Percentiles rank a stretch among this genome's conserved stretches.
phyloP scores from a whole-genome alignment of 192 early-diverging fungal genomes.

The Cladochytrium replicatum region DNA sequence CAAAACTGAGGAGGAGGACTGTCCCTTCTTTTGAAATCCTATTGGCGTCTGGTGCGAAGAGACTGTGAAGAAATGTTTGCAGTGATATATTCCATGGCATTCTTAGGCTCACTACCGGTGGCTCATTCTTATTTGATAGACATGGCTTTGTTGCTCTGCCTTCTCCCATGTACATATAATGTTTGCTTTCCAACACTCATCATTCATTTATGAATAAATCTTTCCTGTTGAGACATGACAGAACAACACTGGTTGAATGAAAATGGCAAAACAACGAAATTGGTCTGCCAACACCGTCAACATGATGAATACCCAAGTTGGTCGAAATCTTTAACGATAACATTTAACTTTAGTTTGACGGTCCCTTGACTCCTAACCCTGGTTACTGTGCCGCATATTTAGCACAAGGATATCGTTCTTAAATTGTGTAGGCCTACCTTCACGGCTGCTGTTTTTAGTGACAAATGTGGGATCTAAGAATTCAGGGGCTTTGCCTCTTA shows the following conservation, averaged over 20 bases:
- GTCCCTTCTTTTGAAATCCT: too few relatives aligned
- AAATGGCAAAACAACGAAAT: too few relatives aligned
- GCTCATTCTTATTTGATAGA: too few relatives aligned
- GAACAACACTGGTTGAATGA: too few relatives aligned
- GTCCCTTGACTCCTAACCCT: conserved; percentile 43
- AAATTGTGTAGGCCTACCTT: conserved; percentile 22
- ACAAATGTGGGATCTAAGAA: conserved; percentile 49
- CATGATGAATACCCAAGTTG: conserved; percentile 31
- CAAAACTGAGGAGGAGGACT: too few relatives aligned
- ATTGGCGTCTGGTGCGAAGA: too few relatives aligned
- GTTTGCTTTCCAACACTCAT: not conserved
- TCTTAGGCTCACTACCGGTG: too few relatives aligned
- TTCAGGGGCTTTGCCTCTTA: conserved; percentile 40
- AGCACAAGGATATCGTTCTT: not conserved
- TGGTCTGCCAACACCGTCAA: too few relatives aligned
- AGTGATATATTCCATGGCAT: too few relatives aligned
- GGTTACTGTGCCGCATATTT: conserved; percentile 24
- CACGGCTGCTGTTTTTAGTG: conserved; percentile 35
- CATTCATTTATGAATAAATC: too few relatives aligned
- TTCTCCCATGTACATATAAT: not conserved
- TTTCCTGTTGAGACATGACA: too few relatives aligned
- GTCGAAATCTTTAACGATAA: conserved; percentile 40
- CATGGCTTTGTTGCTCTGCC: not conserved
- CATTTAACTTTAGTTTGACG: conserved; percentile 39
- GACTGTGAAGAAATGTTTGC: too few relatives aligned